Percentiles rank a stretch among this genome's conserved stretches.
These are phyloP conservation scores for Talaromyces sp. DNA, from an alignment of 2,329 filamentous ascomycete species.

Conservation along the genomic window DNA sequence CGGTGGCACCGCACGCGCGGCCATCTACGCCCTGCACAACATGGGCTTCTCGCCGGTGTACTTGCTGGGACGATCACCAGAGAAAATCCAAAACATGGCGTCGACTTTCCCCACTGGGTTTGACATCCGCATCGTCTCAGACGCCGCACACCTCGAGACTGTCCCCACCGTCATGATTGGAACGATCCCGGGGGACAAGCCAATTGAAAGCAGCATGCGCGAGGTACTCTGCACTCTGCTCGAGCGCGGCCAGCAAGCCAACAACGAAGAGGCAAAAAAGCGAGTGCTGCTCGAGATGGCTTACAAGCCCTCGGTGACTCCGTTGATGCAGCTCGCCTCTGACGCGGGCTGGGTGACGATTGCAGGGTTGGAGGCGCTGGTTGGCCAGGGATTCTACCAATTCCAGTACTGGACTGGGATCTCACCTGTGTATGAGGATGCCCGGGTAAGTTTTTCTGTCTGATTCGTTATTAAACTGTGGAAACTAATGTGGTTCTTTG, in stretches of 20 bases:
- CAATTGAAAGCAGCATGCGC: constrained; percentile 68
- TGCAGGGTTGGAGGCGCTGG: constrained; percentile 81
- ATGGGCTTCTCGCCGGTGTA: constrained; percentile 86
- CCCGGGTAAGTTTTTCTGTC: constrained; percentile 48
- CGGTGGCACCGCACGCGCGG: constrained; percentile 86
- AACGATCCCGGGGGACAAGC: constrained; percentile 83
- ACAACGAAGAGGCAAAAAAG: constrained; percentile 32
- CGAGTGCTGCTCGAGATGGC: constrained; percentile 88
- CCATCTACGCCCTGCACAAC: constrained; percentile 78
- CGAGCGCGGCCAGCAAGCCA: constrained; percentile 44
- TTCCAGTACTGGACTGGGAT: constrained; percentile 85
- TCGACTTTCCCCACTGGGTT: constrained; percentile 70
- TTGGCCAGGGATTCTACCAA: constrained; percentile 80
- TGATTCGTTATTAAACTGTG: not conserved
- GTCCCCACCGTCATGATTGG: constrained; percentile 72
- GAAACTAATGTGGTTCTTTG: constrained; percentile 4
- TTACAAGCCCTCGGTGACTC: constrained; percentile 81
- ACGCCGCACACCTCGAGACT: constrained; percentile 48
- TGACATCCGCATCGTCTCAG: constrained; percentile 61
- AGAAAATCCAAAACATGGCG: constrained; percentile 64
- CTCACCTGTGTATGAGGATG: constrained; percentile 65
- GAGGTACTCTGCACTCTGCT: constrained; percentile 59
- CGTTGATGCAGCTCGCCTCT: constrained; percentile 77
- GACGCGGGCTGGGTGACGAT: constrained; percentile 77
- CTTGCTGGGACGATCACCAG: constrained; percentile 70